Evolutionary conservation across 352 stramenopile genomes (phyloP).

Genomic region (Pythium dissimile): DNA sequence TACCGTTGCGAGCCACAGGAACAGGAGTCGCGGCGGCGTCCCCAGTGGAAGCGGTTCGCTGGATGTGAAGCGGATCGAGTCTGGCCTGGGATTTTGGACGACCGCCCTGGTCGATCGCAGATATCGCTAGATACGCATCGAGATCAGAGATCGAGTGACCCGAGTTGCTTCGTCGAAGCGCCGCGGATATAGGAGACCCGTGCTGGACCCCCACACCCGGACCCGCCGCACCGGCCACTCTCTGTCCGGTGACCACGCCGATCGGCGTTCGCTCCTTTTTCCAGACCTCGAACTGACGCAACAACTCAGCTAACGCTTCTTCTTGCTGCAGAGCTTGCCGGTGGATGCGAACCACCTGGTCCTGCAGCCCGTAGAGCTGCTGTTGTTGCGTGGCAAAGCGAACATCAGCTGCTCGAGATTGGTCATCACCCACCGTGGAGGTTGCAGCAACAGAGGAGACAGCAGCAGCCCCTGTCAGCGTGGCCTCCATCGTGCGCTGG

Average conservation of each 20-base stretch:
- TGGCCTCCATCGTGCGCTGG: conserved; percentile 35
- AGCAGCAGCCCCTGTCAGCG: background rate
- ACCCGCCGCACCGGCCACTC: conserved; percentile 6
- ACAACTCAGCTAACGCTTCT: conserved; percentile 31
- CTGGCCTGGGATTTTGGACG: conserved; percentile 53
- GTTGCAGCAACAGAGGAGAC: background rate
- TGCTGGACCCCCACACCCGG: background rate
- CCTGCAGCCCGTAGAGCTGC: conserved; percentile 19
- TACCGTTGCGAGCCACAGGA: conserved; percentile 19
- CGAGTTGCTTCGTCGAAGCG: conserved; percentile 17
- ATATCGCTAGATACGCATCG: conserved; percentile 23
- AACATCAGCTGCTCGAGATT: background rate
- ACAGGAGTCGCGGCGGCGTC: background rate
- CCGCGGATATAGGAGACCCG: conserved; percentile 3
- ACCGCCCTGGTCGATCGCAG: conserved; percentile 18
- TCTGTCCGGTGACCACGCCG: conserved; percentile 30
- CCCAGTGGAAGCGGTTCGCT: conserved; percentile 22
- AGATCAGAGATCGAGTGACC: conserved; percentile 1
- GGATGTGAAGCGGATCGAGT: conserved; percentile 52
- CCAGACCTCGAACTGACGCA: conserved; percentile 36
- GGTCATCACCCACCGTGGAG: background rate
- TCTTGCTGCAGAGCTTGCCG: conserved; percentile 39
- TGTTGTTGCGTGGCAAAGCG: conserved; percentile 22
- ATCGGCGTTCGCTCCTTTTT: conserved; percentile 26
- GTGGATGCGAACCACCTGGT: conserved; percentile 39